Evolutionary conservation across 2,329 filamentous ascomycete species (phyloP), one percentile per base, ranked within the genome.

Genomic region (Cytospora piceicola): DNA sequence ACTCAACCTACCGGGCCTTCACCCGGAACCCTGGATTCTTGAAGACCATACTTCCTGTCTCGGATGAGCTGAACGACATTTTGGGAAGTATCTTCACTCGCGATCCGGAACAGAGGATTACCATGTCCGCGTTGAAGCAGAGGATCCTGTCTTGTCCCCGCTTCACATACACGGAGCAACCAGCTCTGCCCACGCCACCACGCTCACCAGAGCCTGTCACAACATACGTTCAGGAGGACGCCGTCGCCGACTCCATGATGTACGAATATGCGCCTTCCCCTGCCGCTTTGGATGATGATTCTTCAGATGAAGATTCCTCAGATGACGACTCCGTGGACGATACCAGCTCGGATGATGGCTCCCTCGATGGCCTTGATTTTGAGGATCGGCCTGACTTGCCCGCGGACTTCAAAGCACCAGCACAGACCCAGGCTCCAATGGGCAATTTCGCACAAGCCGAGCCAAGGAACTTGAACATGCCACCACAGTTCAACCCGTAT

Each of bases 1-100:
- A 99, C 78, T 93, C 93, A 70, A 98, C 95, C 55, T 99, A 98
- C 85, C 88, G 91, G 74, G 94, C 94, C 63, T 98, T 91, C 80
- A 86, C 91, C 72, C 90, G 90, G 81, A 93, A 93, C 75, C 88
- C 88, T 68, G 89, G 90, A 75, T 99, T 98, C 77, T 82, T 99
- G 70, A 91, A 93, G 82, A 91, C 93, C 69, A 99, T 99, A 73
- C 85, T 99, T 65, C 94, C 95, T 27, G 80, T 99, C 74, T 94
- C 95, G 64, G 85, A 92, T 75, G 94, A 97, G 75, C 84, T 98
- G 76, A 94, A 97, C 80, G 83, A 87, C 75, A 96, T 99, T 70
- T 81, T 99, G 72, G 89, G 88, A 71, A 88, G 90, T 74, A 91
- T 98, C 73, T 99, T 99, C 77, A 90, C 94, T 74, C 87, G 88